phyloP scores from a whole-genome alignment of 306 rosid species.

The Astragalus glycyphyllos region DNA sequence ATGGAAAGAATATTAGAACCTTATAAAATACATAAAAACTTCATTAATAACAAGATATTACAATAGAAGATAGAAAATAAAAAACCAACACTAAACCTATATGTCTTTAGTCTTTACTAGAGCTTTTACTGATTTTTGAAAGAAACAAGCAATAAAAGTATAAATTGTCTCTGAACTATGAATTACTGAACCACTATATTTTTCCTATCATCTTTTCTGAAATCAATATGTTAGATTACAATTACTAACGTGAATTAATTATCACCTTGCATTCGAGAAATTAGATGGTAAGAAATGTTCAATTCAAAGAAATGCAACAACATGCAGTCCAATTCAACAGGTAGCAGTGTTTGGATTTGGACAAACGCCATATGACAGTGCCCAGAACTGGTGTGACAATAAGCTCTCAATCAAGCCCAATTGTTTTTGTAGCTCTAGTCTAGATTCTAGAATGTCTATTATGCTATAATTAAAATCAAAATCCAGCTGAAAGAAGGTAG shows the following conservation, averaged over 20 bases:
- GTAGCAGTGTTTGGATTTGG: neutral
- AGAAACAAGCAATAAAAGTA: neutral
- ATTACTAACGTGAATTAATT: neutral
- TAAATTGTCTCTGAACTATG: neutral
- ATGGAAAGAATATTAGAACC: neutral
- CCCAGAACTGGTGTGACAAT: neutral
- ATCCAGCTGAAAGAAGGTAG: neutral
- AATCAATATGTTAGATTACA: neutral
- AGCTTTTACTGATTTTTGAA: neutral
- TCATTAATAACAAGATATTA: neutral
- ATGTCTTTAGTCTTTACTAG: neutral
- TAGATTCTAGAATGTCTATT: neutral
- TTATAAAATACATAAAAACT: neutral
- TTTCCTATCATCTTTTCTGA: neutral
- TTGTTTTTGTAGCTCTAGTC: neutral
- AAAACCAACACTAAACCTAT: neutral
- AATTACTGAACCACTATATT: neutral
- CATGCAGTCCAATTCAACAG: neutral
- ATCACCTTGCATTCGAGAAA: neutral
- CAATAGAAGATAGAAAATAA: neutral
- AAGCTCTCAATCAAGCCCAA: too few relatives aligned
- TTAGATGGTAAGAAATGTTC: neutral
- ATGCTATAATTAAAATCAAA: neutral
- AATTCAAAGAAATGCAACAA: neutral
- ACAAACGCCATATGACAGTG: neutral